Base-by-base conservation (phyloP, 2,329 filamentous ascomycete species). In the Fusarium denticulatum region DNA sequence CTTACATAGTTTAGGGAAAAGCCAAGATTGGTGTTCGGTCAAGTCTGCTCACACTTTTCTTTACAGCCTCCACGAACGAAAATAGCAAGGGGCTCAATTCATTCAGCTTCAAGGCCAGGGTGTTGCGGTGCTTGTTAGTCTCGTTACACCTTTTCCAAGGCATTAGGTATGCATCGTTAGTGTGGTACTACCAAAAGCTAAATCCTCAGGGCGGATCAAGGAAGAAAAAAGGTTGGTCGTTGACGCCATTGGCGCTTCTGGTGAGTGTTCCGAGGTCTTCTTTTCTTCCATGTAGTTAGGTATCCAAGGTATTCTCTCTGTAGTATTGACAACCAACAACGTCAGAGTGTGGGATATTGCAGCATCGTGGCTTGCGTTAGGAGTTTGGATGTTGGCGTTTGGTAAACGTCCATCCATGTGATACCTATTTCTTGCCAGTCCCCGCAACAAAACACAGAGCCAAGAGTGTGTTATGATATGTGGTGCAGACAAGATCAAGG, bases 171-270 rank as follows among this genome's bases (percentile, higher is more conserved):
- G 46, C 56, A 24, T 43, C 49, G 36, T 30, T 68, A 71, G 67
- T 46, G 45, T 43, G 47, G 37, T 59, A 45, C 52, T 68, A 67
- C 58, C 32, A 37, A 58, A 69, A 64, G 46, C 57, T 57, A 58
- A 67, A 57, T 42, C 20, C 42, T 12, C 26, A 49, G 30, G 55
- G 37, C 52, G 52, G 61, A 43, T 56, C 39, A 53, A 50, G 24
- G 34, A 64, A 60, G 40, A 49, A 32, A 57, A 52, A 32, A 56
- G 50, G 40, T 63, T 49, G 52, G 52, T 43, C 39, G 15, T 74
- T 64, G 64, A 67, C 71, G 71, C 71, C 67, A 74, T 74, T 64
- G 68, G 43, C 63, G 71, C 55, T 64, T 60, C 42, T 47, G 45
- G n/a, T 55, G 45, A 69, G 67, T 57, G 52, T 71, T 60, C 56